These are phyloP conservation scores for Plenodomus tracheiphilus DNA, from an alignment of 2,329 filamentous ascomycete genomes.

Conservation along the genomic window DNA sequence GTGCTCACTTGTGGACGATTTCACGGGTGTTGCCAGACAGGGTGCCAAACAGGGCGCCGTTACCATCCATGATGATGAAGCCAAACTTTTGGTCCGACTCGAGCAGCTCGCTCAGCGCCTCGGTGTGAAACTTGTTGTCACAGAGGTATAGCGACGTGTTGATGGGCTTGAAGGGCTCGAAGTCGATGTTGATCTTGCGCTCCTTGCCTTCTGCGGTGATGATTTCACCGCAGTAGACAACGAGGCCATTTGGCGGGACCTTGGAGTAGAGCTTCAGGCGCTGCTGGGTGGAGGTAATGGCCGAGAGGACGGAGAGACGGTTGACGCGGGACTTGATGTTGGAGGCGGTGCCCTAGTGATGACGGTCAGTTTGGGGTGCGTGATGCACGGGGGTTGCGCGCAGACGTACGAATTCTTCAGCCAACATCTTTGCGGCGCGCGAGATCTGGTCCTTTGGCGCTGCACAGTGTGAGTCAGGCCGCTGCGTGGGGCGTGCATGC, in stretches of 20 bases:
- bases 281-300: constrained; percentile 98
- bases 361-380: constrained; percentile 10
- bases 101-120: constrained; percentile 92
- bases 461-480: constrained; percentile 47
- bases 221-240: constrained; percentile 99
- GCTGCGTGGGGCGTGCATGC: constrained; percentile 1
- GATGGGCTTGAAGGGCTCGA: constrained; percentile 99
- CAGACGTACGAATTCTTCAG: constrained; percentile 91
- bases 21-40: constrained; percentile 97
- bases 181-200: constrained; percentile 99
- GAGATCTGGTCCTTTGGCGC: constrained; percentile 98
- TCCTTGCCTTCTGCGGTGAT: constrained; percentile 98
- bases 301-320: constrained; percentile 93
- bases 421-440: constrained; percentile 97
- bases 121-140: constrained; percentile 99
- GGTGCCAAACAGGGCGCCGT: constrained; percentile 95
- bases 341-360: constrained; percentile 81
- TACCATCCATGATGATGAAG: constrained; percentile 99
- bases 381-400: not conserved
- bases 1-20: constrained; percentile 76
- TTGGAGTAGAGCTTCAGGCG: constrained; percentile 99
- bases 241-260: constrained; percentile 94
- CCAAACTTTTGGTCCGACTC: constrained; percentile 99
- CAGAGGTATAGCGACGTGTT: constrained; percentile 99
- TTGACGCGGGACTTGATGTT: constrained; percentile 99